Percentiles rank a stretch among this genome's conserved stretches.
Conservation (phyloP, 306 rosid genomes). For the Senna tora region DNA sequence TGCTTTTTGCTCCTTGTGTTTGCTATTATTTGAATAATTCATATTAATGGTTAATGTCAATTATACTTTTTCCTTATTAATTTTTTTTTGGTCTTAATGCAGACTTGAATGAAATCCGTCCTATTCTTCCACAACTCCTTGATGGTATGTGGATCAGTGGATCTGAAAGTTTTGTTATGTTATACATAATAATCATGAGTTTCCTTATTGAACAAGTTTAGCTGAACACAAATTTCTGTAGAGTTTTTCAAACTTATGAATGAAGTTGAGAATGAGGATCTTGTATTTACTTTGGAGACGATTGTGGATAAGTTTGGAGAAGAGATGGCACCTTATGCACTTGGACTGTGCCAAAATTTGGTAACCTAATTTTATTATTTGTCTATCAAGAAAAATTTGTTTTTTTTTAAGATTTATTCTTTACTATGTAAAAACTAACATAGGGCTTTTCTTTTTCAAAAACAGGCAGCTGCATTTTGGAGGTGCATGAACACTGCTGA, state of each 20-base stretch:
- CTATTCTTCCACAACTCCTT: conserved; percentile 90
- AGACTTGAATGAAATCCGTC: conserved; percentile 93
- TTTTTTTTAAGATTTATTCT: conserved; percentile 7
- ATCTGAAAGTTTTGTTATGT: conserved; percentile 12
- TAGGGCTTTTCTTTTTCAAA: background rate
- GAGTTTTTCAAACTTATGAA: conserved; percentile 96
- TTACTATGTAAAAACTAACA: background rate
- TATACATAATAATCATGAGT: background rate
- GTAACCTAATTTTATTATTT: conserved; percentile 46
- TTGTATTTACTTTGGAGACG: conserved; percentile 94
- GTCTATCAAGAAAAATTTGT: conserved; percentile 11
- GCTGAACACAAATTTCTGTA: conserved; percentile 41
- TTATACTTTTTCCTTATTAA: background rate
- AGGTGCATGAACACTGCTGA: conserved; percentile 95
- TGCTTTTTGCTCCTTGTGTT: background rate
- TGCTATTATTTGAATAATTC: conserved; percentile 19
- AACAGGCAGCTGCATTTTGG: conserved; percentile 91
- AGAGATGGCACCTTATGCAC: conserved; percentile 98
- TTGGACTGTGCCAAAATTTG: conserved; percentile 91
- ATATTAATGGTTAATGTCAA: background rate
- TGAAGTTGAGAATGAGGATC: conserved; percentile 98
- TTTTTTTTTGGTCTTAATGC: conserved; percentile 38
- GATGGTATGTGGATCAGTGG: conserved; percentile 70
- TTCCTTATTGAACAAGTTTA: conserved; percentile 26
- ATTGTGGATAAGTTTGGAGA: conserved; percentile 98